Base-by-base conservation (phyloP, 441 rosid species). In the Lepidium campestre region DNA sequence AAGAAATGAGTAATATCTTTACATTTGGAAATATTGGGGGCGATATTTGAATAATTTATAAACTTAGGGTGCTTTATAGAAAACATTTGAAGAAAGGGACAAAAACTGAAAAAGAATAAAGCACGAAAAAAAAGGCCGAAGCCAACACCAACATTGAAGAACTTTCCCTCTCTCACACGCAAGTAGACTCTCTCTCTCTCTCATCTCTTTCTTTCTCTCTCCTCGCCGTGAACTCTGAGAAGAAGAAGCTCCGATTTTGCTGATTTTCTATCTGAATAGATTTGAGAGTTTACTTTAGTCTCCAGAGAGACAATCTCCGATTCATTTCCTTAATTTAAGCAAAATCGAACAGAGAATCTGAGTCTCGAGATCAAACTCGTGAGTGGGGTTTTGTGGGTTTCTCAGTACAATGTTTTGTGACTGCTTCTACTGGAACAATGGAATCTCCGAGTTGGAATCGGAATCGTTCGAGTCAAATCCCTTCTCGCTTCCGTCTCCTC, bases 361-460 rank as follows among this genome's bases (percentile, higher is more conserved):
- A 44, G 18, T 44, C 4, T 63, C 13, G n/a, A 61, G 48, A 62
- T 63, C 10, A 65, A 67, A 45, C 61, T 77, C 71, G 57, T 63
- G n/a, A n/a, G n/a, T n/a, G n/a, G n/a, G n/a, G n/a, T n/a, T n/a
- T n/a, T n/a, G n/a, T n/a, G 52, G 59, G 77, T 66, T 49, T 18
- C 12, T 45, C 7, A 29, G n/a, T 14, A 77, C 45, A 56, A 90
- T 92, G 98, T 76, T 86, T 49, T 86, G 89, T 6, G 86, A 85
- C 60, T 90, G 93, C 78, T 74, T 84, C 41, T 82, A 73, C 58
- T 85, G 93, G 96, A 81, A 70, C 65, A 72, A 73, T 73, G 68
- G 34, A 50, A 7, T 31, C 47, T n/a, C 70, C 31, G 81, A 76
- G 62, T 62, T 68, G 20, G 34, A 62, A 65, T 18, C 50, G 32